Conservation (phyloP, 2,329 filamentous ascomycete species). For the Parastagonospora avenae region DNA sequence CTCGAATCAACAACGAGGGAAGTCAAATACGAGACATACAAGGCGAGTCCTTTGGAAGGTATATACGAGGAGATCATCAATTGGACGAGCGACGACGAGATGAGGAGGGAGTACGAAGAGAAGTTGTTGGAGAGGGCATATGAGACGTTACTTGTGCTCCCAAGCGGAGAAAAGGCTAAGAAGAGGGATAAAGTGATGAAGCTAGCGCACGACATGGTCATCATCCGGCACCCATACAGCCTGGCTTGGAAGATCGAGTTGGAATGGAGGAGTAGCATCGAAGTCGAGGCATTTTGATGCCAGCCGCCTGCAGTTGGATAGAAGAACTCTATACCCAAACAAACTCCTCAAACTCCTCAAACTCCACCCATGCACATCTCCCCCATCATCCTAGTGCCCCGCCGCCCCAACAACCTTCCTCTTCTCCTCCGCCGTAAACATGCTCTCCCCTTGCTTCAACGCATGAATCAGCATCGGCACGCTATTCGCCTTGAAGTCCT, state of each 20-base stretch:
- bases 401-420: slow-evolving; percentile 43
- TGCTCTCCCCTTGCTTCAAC: slow-evolving; percentile 68
- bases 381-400: not conserved
- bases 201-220: slow-evolving; percentile 89
- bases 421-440: slow-evolving; percentile 64
- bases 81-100: slow-evolving; percentile 86
- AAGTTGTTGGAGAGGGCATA: slow-evolving; percentile 83
- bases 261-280: slow-evolving; percentile 72
- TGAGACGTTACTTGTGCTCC: slow-evolving; percentile 74
- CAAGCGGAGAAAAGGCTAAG: slow-evolving; percentile 67
- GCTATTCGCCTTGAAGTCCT: slow-evolving; percentile 70
- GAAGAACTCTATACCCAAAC: not conserved
- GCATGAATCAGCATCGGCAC: slow-evolving; percentile 69
- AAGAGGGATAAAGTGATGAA: slow-evolving; percentile 77
- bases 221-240: slow-evolving; percentile 88
- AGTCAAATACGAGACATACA: slow-evolving; percentile 84
- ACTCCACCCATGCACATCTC: not conserved
- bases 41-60: slow-evolving; percentile 75
- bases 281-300: slow-evolving; percentile 34
- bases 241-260: slow-evolving; percentile 90
- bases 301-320: too few relatives aligned
- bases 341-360: not conserved
- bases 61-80: slow-evolving; percentile 85
- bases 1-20: slow-evolving; percentile 83
- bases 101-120: slow-evolving; percentile 85